Percentiles rank a stretch among this genome's conserved stretches.
These are phyloP conservation scores for Nicotiana obtusifolia DNA, from an alignment of 257 asterid genomes.

Conservation along the genomic window DNA sequence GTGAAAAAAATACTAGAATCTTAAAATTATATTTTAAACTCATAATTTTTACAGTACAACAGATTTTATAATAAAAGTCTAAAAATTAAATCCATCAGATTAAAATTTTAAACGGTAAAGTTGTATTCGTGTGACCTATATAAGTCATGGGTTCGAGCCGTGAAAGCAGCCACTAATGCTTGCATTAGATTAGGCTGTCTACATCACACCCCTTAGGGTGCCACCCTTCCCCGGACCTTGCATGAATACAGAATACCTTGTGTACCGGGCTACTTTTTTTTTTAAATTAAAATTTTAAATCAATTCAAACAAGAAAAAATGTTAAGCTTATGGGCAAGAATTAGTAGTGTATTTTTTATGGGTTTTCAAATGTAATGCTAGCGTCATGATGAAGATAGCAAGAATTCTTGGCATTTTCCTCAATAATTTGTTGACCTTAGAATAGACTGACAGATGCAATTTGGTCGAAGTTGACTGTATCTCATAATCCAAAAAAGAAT, in stretches of 20 bases:
- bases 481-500: not conserved
- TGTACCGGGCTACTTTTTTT: rapidly evolving
- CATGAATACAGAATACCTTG: rapidly evolving
- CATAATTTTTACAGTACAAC: no score
- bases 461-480: not conserved
- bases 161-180: rapidly evolving
- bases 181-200: no score
- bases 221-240: no score
- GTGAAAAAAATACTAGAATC: no score
- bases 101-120: no score
- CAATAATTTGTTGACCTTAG: not conserved
- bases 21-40: no score
- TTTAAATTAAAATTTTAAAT: no score
- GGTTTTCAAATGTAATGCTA: not conserved
- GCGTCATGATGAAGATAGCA: not conserved
- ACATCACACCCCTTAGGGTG: no score
- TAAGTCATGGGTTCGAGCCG: no score
- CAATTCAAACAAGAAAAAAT: not conserved
- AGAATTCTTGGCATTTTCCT: not conserved
- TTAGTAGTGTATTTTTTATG: not conserved
- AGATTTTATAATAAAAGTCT: no score
- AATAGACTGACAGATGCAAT: not conserved
- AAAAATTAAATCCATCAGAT: no score
- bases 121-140: no score
- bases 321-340: not conserved